These are phyloP conservation scores for Thalassiosira delicatula DNA, from an alignment of 352 stramenopile genomes.

Conservation along the genomic window DNA sequence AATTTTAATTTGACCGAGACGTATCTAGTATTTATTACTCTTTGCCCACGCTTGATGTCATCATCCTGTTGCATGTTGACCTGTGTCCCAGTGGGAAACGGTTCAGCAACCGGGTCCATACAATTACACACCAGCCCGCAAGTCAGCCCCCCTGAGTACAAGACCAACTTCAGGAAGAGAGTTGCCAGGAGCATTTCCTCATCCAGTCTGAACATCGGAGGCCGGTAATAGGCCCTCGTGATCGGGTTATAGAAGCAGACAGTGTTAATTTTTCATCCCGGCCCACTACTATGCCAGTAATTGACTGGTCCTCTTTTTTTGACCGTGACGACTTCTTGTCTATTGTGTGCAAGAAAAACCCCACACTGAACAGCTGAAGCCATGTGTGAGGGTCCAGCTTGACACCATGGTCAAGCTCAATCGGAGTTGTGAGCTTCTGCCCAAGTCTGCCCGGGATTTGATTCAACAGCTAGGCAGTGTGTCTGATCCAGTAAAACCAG, in stretches of 20 bases:
- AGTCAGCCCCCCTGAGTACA: constrained; percentile 13
- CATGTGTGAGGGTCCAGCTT: not conserved
- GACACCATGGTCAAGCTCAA: not conserved
- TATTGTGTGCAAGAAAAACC: not conserved
- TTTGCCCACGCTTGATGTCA: too few relatives aligned
- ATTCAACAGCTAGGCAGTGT: not conserved
- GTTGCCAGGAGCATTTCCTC: not conserved
- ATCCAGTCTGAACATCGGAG: constrained; percentile 13
- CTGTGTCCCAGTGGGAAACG: constrained; percentile 9
- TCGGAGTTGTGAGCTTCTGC: constrained; percentile 4
- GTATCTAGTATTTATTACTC: too few relatives aligned
- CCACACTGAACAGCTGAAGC: constrained; percentile 15
- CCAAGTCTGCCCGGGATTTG: constrained; percentile 6
- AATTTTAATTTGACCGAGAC: too few relatives aligned
- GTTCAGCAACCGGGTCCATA: constrained; percentile 5
- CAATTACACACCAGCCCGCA: not conserved
- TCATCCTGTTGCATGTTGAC: not conserved
- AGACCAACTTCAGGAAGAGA: constrained; percentile 2
- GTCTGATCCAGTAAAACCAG: not conserved
- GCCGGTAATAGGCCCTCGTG: constrained; percentile 18
- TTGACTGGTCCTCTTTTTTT: not conserved
- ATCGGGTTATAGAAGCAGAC: constrained; percentile 33
- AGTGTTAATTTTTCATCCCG: not conserved
- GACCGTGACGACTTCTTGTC: not conserved
- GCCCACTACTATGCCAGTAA: constrained; percentile 5